Conservation (phyloP, 768 basidiomycete species). For the Cystofilobasidium macerans region DNA sequence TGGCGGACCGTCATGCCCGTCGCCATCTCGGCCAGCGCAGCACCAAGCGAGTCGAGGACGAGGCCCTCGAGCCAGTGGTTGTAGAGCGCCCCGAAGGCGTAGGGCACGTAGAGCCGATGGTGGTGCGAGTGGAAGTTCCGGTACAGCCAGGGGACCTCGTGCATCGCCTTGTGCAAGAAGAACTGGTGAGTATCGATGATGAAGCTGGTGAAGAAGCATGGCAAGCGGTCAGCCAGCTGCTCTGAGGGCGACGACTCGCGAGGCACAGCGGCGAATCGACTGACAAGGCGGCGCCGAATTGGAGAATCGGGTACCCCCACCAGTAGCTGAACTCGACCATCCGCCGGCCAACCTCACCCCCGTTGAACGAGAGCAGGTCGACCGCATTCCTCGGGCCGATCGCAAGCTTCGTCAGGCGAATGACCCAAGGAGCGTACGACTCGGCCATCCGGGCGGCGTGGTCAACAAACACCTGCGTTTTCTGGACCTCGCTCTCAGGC, state of each 20-base stretch:
- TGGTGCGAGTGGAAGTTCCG: slow-evolving; percentile 85
- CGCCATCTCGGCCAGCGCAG: slow-evolving; percentile 59
- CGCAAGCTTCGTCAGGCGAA: slow-evolving; percentile 38
- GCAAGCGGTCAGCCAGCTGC: background rate
- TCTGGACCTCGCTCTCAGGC: slow-evolving; percentile 38
- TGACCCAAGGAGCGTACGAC: slow-evolving; percentile 38
- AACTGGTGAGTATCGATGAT: slow-evolving; percentile 98
- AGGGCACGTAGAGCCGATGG: slow-evolving; percentile 91
- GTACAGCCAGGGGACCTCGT: slow-evolving; percentile 80
- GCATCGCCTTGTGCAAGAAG: slow-evolving; percentile 85
- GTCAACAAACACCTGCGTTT: slow-evolving; percentile 37
- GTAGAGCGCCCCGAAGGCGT: slow-evolving; percentile 91
- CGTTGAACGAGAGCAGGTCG: slow-evolving; percentile 35
- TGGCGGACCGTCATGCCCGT: slow-evolving; percentile 67
- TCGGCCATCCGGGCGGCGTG: slow-evolving; percentile 41
- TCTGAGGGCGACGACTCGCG: background rate
- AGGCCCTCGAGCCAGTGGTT: slow-evolving; percentile 96
- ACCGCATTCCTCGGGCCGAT: slow-evolving; percentile 43
- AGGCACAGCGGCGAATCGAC: too few relatives aligned
- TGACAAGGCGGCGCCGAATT: slow-evolving; percentile 71
- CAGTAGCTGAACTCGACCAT: slow-evolving; percentile 67
- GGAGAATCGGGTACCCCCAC: slow-evolving; percentile 74
- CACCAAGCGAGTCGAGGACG: slow-evolving; percentile 68
- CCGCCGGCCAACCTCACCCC: slow-evolving; percentile 33
- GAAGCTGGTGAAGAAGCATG: slow-evolving; percentile 48